phyloP scores from a whole-genome alignment of 768 basidiomycete species.

The Multifurca ochricompacta region DNA sequence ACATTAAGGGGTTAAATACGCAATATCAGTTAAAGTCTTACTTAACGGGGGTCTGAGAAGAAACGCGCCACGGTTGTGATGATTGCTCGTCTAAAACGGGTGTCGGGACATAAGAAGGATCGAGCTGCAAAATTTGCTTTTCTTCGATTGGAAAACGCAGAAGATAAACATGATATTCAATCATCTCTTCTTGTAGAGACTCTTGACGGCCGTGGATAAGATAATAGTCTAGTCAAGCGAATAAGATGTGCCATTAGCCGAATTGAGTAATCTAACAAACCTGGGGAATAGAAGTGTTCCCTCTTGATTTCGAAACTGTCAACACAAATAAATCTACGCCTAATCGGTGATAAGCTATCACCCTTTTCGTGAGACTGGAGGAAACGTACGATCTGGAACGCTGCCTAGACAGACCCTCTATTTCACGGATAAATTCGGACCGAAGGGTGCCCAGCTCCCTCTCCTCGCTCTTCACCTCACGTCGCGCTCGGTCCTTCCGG shows the following conservation, averaged over 20 bases:
- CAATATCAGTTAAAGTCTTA: not conserved
- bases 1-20: not conserved
- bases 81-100: constrained; percentile 1
- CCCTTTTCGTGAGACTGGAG: not conserved
- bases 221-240: not conserved
- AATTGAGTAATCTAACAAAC: not conserved
- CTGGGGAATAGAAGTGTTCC: not conserved
- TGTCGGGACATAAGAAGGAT: constrained; percentile 11
- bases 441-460: not conserved
- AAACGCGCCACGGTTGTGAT: constrained; percentile 3
- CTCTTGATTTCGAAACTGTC: constrained; percentile 3
- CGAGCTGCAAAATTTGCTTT: constrained; percentile 14
- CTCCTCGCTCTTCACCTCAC: not conserved
- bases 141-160: constrained; percentile 7
- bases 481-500: not conserved
- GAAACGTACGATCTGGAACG: constrained; percentile 4
- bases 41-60: constrained; percentile 2
- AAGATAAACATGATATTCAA: constrained; percentile 4
- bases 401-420: constrained; percentile 4
- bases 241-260: not conserved
- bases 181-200: constrained; percentile 1
- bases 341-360: not conserved
- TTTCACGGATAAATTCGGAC: not conserved
- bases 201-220: constrained; percentile 6
- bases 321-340: not conserved